phyloP scores from a whole-genome alignment of 129 eudicot species.

The Gnaphalium uliginosum region DNA sequence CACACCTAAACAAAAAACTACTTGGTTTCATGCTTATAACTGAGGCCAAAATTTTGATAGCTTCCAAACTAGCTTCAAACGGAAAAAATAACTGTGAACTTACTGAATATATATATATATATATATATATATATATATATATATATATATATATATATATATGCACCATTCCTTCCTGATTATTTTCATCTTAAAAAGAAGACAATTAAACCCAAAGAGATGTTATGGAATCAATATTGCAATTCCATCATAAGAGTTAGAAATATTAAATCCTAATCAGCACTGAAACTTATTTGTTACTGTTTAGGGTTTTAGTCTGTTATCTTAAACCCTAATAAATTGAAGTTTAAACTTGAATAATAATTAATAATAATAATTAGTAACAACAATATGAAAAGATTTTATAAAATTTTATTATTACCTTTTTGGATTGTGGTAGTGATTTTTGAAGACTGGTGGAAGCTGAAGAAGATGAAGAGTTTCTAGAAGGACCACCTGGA shows the following conservation, averaged over 20 bases:
- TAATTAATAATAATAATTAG: not conserved
- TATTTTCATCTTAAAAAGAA: too few relatives aligned
- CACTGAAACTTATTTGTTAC: too few relatives aligned
- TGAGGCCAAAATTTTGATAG: too few relatives aligned
- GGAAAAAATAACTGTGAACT: too few relatives aligned
- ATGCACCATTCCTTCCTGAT: too few relatives aligned
- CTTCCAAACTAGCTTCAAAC: not conserved
- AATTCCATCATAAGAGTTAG: too few relatives aligned
- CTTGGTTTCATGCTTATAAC: too few relatives aligned
- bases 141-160: too few relatives aligned
- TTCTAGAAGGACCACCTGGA: constrained; percentile 74
- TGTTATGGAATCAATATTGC: not conserved
- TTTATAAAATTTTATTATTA: not conserved
- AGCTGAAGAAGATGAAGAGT: constrained; percentile 3
- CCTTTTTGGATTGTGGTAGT: constrained; percentile 25
- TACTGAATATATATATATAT: too few relatives aligned
- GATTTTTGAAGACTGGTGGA: constrained; percentile 28
- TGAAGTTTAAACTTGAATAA: not conserved
- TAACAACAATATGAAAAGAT: too few relatives aligned
- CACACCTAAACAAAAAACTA: not conserved
- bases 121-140: too few relatives aligned
- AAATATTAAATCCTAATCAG: too few relatives aligned
- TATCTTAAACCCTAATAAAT: not conserved
- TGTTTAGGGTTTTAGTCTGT: not conserved
- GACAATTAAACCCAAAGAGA: not conserved